A percentile compares a stretch with the other conserved stretches of the same genome.
phyloP scores from a whole-genome alignment of 148 eudicot species.

The Suaeda aralocaspica region DNA sequence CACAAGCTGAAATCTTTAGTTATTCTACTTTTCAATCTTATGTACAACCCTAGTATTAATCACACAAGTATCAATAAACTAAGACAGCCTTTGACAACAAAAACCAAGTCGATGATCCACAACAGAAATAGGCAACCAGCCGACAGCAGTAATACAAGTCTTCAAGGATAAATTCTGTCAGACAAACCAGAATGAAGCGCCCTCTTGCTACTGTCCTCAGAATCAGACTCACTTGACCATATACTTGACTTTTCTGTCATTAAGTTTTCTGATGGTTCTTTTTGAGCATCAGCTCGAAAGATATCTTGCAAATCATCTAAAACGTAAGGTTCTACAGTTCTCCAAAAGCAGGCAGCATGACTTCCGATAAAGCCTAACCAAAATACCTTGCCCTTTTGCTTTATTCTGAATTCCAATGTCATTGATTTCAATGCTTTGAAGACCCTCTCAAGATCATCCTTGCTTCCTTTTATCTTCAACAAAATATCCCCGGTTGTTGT shows the following conservation, averaged over 20 bases:
- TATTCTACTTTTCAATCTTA: too few relatives aligned
- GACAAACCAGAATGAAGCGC: too few relatives aligned
- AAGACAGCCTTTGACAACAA: too few relatives aligned
- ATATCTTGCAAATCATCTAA: constrained; percentile 46
- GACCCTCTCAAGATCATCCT: constrained; percentile 57
- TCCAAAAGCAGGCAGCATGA: constrained; percentile 58
- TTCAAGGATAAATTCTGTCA: too few relatives aligned
- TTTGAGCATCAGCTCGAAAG: constrained; percentile 34
- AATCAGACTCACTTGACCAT: too few relatives aligned
- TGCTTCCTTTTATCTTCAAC: constrained; percentile 63
- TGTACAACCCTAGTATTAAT: too few relatives aligned
- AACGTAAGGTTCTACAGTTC: constrained; percentile 56
- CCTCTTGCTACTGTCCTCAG: too few relatives aligned
- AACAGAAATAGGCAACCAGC: too few relatives aligned
- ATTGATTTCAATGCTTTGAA: constrained; percentile 50
- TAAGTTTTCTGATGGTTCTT: constrained; percentile 16
- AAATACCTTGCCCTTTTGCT: constrained; percentile 62
- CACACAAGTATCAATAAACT: too few relatives aligned
- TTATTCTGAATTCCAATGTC: constrained; percentile 58
- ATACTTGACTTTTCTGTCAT: constrained; percentile 20
- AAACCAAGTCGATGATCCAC: too few relatives aligned
- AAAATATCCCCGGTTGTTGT: constrained; percentile 76
- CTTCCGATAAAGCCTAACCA: constrained; percentile 88
- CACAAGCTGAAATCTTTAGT: too few relatives aligned
- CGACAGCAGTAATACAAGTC: too few relatives aligned